These are phyloP conservation scores for Vitis hybrid DNA, from an alignment of 177 flowering plant species.

Conservation along the genomic window DNA sequence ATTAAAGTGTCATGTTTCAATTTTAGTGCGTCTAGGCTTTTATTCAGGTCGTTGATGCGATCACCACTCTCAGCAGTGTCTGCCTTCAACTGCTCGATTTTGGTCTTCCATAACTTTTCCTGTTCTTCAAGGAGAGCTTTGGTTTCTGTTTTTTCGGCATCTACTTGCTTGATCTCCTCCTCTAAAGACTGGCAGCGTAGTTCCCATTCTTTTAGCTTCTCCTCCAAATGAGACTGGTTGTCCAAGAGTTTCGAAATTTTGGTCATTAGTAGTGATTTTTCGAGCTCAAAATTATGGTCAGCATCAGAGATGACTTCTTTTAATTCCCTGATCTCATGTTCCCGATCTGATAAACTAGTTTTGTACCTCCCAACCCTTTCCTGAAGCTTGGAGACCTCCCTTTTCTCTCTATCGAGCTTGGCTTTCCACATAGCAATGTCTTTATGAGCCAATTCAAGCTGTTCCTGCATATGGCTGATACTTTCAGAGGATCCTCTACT, in stretches of 20 bases:
- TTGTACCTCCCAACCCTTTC: slow-evolving; percentile 40
- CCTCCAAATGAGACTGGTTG: slow-evolving; percentile 28
- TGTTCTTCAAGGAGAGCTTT: slow-evolving; percentile 16
- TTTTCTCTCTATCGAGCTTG: slow-evolving; percentile 50
- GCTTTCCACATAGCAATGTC: slow-evolving; percentile 38
- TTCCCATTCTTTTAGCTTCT: slow-evolving; percentile 47
- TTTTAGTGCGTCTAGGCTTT: slow-evolving; percentile 33
- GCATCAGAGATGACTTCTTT: slow-evolving; percentile 46
- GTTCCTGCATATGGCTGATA: slow-evolving; percentile 29
- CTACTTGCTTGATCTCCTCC: slow-evolving; percentile 39
- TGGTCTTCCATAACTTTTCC: slow-evolving; percentile 28
- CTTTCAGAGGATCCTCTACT: slow-evolving; percentile 18
- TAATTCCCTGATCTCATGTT: slow-evolving; percentile 45
- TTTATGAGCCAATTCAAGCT: slow-evolving; percentile 44
- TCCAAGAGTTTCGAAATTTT: slow-evolving; percentile 40
- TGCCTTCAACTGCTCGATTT: slow-evolving; percentile 44
- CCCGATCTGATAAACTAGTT: slow-evolving; percentile 42
- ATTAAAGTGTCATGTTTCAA: slow-evolving; percentile 32
- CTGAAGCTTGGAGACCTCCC: slow-evolving; percentile 46
- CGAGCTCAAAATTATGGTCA: slow-evolving; percentile 33
- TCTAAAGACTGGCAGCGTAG: slow-evolving; percentile 36
- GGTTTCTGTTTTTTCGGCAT: slow-evolving; percentile 34
- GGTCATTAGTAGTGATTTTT: slow-evolving; percentile 49
- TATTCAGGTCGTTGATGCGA: slow-evolving; percentile 34
- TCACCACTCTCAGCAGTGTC: slow-evolving; percentile 33